Evolutionary conservation across 176 grass and related monocot species (phyloP).

Genomic region (Otatea glauca): DNA sequence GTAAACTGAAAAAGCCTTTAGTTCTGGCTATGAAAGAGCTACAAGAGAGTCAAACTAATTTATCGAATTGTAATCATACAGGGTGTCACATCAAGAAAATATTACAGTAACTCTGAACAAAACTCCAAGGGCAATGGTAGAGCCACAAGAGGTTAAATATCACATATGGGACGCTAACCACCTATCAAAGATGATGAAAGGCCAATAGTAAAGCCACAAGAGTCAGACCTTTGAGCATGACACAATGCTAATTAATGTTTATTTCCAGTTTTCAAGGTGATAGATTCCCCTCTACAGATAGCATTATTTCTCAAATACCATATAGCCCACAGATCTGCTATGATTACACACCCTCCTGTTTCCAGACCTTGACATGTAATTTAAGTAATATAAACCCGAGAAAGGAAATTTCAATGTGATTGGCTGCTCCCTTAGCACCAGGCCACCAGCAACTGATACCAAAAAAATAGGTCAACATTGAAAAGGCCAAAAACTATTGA

Average conservation of each 20-base stretch:
- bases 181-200: neutral
- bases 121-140: slow-evolving; percentile 11
- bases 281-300: slow-evolving; percentile 2
- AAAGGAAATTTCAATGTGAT: neutral
- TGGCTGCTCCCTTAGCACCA: neutral
- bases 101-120: neutral
- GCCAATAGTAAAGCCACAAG: neutral
- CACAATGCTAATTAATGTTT: neutral
- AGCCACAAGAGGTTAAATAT: slow-evolving; percentile 6
- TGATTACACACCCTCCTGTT: neutral
- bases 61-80: neutral
- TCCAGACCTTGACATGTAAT: neutral
- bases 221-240: slow-evolving; percentile 14
- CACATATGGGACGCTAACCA: slow-evolving; percentile 4
- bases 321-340: neutral
- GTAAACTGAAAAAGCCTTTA: neutral
- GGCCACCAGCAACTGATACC: neutral
- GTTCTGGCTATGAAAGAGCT: neutral
- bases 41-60: neutral
- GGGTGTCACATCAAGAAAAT: slow-evolving; percentile 4
- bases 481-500: neutral
- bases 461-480: slow-evolving; percentile 16
- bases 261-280: slow-evolving; percentile 3
- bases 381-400: neutral
- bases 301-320: slow-evolving; percentile 14